Percentiles rank a stretch among this genome's conserved stretches.
Conservation (phyloP, 2,329 filamentous ascomycete species). For the Fusarium cicatricum region DNA sequence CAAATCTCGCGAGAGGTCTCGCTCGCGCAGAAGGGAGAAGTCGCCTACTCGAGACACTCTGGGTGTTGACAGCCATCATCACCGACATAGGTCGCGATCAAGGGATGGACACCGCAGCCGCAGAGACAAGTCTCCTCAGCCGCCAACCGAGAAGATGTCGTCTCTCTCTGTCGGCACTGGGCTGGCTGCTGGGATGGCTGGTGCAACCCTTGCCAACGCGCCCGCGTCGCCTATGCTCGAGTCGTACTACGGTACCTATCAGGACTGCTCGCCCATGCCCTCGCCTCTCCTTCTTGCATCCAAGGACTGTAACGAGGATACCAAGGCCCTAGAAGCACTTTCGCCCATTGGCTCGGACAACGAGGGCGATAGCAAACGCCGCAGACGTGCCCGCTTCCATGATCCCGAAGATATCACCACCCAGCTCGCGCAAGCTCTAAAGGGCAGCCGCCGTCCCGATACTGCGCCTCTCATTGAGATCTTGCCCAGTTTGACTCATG, state of each 20-base stretch:
- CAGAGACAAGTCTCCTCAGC: conserved; percentile 57
- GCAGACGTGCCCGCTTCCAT: conserved; percentile 77
- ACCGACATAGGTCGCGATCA: conserved; percentile 31
- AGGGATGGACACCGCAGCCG: conserved; percentile 29
- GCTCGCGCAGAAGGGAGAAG: conserved; percentile 37
- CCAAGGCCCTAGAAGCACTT: conserved; percentile 57
- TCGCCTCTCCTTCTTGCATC: conserved; percentile 73
- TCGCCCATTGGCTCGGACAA: conserved; percentile 61
- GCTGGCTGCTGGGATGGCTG: conserved; percentile 47
- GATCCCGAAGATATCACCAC: conserved; percentile 82
- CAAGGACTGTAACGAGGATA: conserved; percentile 57
- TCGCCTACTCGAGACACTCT: too few species aligned
- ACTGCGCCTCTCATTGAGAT: conserved; percentile 80
- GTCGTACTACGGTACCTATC: conserved; percentile 92
- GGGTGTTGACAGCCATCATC: conserved; percentile 26
- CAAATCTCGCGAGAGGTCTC: conserved; percentile 38
- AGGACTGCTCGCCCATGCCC: conserved; percentile 94
- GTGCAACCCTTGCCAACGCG: conserved; percentile 61
- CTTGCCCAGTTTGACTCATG: conserved; percentile 82
- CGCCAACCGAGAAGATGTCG: conserved; percentile 60
- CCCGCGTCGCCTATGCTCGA: conserved; percentile 88
- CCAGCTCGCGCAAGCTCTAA: conserved; percentile 78
- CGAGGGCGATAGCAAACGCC: conserved; percentile 53
- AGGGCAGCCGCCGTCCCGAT: conserved; percentile 71
- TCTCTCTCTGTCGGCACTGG: conserved; percentile 58